A percentile compares a stretch with the other conserved stretches of the same genome.
These are phyloP conservation scores for Tremellales sp. DNA, from an alignment of 1,284 basidiomycete genomes.

Conservation along the genomic window DNA sequence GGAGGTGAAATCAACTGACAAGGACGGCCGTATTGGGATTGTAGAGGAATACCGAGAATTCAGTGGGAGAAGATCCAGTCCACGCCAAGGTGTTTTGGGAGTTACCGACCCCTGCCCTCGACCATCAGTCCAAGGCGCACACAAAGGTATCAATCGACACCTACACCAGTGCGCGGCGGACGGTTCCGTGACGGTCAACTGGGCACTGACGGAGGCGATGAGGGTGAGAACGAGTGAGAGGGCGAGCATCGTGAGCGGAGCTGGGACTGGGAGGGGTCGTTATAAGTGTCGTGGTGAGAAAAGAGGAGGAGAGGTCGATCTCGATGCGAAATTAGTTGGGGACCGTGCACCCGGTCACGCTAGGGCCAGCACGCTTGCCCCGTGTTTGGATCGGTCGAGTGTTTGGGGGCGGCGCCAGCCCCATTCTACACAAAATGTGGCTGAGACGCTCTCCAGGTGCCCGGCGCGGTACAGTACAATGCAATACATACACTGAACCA, in stretches of 20 bases:
- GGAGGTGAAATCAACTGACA: constrained; percentile 13
- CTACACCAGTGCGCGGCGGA: constrained; percentile 28
- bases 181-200: constrained; percentile 26
- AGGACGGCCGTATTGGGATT: constrained; percentile 36
- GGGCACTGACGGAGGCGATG: constrained; percentile 4
- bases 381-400: no score
- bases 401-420: no score
- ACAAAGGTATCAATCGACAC: constrained; percentile 1
- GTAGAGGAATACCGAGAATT: constrained; percentile 38
- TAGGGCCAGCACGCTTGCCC: no score
- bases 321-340: no score
- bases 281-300: neutral
- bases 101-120: constrained; percentile 34
- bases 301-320: neutral
- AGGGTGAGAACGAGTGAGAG: constrained; percentile 1
- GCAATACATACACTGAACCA: neutral
- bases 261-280: no score
- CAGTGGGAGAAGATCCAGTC: constrained; percentile 19
- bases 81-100: constrained; percentile 38
- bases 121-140: neutral
- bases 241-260: constrained; percentile 2
- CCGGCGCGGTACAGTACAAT: no score
- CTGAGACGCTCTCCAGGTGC: no score
- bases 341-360: no score
- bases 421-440: no score